Percentiles rank a stretch among this genome's conserved stretches.
Evolutionary conservation across 2,329 filamentous ascomycete genomes (phyloP).

Genomic region (Neocucurbitaria cava): DNA sequence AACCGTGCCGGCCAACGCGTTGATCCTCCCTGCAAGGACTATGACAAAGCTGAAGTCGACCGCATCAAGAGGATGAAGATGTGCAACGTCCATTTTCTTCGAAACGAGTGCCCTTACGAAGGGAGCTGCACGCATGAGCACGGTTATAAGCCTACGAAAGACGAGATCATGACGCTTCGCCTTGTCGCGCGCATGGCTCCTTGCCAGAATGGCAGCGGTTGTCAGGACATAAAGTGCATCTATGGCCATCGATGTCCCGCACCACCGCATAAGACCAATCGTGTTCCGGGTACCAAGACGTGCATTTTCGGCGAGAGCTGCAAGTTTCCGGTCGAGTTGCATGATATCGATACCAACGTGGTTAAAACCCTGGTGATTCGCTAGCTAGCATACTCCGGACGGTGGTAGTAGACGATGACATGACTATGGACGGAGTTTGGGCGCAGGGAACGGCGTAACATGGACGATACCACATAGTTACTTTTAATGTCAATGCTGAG

Average conservation of each 20-base stretch:
- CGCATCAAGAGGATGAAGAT: constrained; percentile 68
- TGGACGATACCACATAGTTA: constrained; percentile 2
- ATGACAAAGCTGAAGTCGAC: constrained; percentile 63
- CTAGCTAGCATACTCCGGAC: constrained; percentile 5
- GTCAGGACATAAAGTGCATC: constrained; percentile 66
- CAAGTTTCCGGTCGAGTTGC: constrained; percentile 64
- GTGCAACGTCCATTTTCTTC: constrained; percentile 68
- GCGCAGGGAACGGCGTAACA: not conserved
- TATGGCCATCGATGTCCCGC: constrained; percentile 70
- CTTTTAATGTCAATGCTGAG: not conserved
- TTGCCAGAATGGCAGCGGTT: constrained; percentile 64
- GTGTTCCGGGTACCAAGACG: constrained; percentile 58
- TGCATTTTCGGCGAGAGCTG: constrained; percentile 66
- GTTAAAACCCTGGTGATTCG: constrained; percentile 58
- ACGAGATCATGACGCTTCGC: constrained; percentile 61
- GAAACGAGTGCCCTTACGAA: constrained; percentile 63
- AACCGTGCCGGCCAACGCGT: constrained; percentile 68
- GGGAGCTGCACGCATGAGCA: constrained; percentile 64
- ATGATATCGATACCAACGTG: constrained; percentile 64
- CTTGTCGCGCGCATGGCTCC: constrained; percentile 69
- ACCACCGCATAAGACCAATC: constrained; percentile 46
- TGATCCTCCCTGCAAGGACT: constrained; percentile 58
- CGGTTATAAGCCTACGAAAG: constrained; percentile 59
- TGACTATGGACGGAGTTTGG: not conserved
- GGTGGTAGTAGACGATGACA: not conserved